Evolutionary conservation across 805 yeast genomes (phyloP).

Genomic region (Saturnispora sekii): DNA sequence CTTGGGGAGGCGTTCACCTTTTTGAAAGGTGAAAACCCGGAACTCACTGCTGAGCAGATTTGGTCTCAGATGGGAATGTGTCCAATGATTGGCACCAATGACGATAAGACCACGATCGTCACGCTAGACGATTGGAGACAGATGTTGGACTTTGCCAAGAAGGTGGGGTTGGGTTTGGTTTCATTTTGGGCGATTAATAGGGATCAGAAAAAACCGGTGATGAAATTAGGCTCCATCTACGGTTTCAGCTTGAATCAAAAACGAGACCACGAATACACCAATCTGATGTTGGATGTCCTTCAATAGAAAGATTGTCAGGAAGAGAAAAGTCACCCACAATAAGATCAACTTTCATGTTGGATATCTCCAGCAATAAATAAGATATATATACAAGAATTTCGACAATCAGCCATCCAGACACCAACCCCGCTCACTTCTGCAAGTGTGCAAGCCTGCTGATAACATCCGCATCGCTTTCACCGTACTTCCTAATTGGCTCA

Average conservation of each 20-base stretch:
- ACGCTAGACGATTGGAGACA: constrained; percentile 17
- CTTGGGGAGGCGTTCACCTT: constrained; percentile 9
- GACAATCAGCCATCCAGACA: neutral
- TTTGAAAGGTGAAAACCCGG: neutral
- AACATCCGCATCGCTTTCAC: constrained; percentile 19
- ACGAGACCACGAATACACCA: constrained; percentile 16
- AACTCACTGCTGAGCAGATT: constrained; percentile 3
- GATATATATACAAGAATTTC: neutral
- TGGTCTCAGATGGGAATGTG: constrained; percentile 24
- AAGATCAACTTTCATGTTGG: no score
- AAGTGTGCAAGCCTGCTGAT: constrained; percentile 13
- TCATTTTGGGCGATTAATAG: constrained; percentile 27
- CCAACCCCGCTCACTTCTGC: constrained; percentile 1
- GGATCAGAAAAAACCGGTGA: constrained; percentile 17
- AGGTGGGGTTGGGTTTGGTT: constrained; percentile 18
- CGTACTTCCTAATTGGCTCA: constrained; percentile 18
- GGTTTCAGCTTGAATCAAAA: constrained; percentile 18
- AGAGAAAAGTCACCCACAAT: no score
- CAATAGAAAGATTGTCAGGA: neutral
- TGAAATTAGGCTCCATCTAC: constrained; percentile 11
- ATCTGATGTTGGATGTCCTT: constrained; percentile 11
- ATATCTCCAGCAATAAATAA: neutral
- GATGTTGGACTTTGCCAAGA: constrained; percentile 15
- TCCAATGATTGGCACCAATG: constrained; percentile 29
- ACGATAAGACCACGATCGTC: constrained; percentile 20